Conservation (phyloP, 2,329 filamentous ascomycete genomes). For the Penicillium sp. region DNA sequence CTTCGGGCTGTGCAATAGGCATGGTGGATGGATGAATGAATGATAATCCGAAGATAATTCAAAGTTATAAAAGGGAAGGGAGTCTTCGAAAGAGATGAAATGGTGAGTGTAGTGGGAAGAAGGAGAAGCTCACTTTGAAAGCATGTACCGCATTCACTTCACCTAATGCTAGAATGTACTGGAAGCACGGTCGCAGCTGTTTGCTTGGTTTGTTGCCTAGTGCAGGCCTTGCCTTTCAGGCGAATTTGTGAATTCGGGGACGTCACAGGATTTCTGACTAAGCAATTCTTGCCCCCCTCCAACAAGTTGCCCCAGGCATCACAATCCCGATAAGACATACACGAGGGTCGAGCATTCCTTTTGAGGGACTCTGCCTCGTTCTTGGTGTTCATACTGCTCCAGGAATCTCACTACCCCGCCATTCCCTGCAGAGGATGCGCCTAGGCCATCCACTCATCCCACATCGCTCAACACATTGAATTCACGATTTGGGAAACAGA, state of each 20-base stretch:
- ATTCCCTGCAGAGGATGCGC: neutral
- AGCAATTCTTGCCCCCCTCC: slow-evolving; percentile 7
- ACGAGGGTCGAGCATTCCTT: neutral
- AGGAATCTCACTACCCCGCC: neutral
- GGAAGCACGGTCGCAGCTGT: slow-evolving; percentile 33
- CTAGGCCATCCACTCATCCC: neutral
- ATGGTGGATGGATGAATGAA: neutral
- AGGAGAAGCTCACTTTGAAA: slow-evolving; percentile 23
- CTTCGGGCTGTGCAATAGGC: slow-evolving; percentile 40
- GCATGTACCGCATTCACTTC: slow-evolving; percentile 23
- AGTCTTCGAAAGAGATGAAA: slow-evolving; percentile 13
- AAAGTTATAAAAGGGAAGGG: slow-evolving; percentile 10
- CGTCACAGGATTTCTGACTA: slow-evolving; percentile 10
- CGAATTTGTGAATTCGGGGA: slow-evolving; percentile 1
- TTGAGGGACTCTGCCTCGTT: neutral
- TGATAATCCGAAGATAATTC: neutral
- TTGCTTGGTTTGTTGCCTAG: slow-evolving; percentile 34
- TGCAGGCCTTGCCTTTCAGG: slow-evolving; percentile 16
- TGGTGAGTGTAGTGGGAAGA: slow-evolving; percentile 15
- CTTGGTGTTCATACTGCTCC: neutral
- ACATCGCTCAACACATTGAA: slow-evolving; percentile 1
- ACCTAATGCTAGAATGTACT: slow-evolving; percentile 40
- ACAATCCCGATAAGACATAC: neutral
- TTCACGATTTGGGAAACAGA: neutral
- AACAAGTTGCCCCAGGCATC: slow-evolving; percentile 8